Percentiles rank a stretch among this genome's conserved stretches.
Conservation (phyloP, 306 rosid species). For the Senna siamea region DNA sequence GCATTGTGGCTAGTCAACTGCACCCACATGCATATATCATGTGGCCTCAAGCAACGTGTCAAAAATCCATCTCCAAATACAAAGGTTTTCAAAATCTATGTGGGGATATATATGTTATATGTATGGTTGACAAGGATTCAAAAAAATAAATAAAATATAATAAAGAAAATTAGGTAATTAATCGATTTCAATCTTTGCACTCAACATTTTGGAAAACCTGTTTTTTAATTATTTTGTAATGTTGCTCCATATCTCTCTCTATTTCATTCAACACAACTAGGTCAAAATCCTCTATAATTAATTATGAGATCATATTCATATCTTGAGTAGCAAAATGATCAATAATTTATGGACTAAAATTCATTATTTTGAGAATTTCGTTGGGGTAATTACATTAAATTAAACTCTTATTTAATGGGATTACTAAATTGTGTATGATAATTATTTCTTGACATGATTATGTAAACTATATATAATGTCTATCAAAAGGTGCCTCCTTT, state of each 20-base stretch:
- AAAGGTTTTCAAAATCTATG: neutral
- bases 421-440: too few relatives aligned
- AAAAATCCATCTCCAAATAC: neutral
- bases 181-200: neutral
- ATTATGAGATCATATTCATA: neutral
- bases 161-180: too few relatives aligned
- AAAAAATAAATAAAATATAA: too few relatives aligned
- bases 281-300: neutral
- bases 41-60: slow-evolving; percentile 46
- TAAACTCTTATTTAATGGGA: too few relatives aligned
- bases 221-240: neutral
- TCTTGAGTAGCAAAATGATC: too few relatives aligned
- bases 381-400: too few relatives aligned
- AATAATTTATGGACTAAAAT: neutral
- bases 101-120: neutral
- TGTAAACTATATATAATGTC: too few relatives aligned
- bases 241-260: neutral
- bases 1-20: slow-evolving; percentile 24
- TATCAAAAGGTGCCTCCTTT: too few relatives aligned
- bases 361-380: too few relatives aligned
- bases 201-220: neutral
- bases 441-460: too few relatives aligned
- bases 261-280: neutral
- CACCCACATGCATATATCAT: slow-evolving; percentile 35
- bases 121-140: neutral